Percentiles rank a stretch among this genome's conserved stretches.
Conservation (phyloP, 306 rosid species). For the Cucurbita maxima region DNA sequence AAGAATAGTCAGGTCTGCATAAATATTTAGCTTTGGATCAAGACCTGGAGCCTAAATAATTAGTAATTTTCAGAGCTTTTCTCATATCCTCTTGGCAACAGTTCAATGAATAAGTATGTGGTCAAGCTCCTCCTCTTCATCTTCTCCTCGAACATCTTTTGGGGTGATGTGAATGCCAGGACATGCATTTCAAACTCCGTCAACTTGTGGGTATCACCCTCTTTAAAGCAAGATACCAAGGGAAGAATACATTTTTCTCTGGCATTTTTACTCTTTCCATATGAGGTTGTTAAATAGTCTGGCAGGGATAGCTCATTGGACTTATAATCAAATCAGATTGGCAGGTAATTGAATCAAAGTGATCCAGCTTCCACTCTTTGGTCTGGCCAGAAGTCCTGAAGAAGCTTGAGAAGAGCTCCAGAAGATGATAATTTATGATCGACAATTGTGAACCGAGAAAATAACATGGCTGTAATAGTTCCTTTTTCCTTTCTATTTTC, state of each 20-base stretch:
- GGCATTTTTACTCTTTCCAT: not conserved
- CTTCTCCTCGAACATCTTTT: not conserved
- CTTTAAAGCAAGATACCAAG: not conserved
- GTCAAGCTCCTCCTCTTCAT: not conserved
- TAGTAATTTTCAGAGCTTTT: not conserved
- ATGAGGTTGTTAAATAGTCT: not conserved
- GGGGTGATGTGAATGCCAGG: not conserved
- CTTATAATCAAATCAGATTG: not conserved
- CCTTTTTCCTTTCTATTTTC: too few species aligned
- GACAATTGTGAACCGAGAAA: not conserved
- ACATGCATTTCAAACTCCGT: not conserved
- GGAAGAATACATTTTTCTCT: not conserved
- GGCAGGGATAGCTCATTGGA: not conserved
- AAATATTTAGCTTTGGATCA: not conserved
- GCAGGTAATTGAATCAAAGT: not conserved
- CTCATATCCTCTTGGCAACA: not conserved
- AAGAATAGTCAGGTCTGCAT: not conserved
- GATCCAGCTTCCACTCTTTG: not conserved
- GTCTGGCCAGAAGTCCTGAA: not conserved
- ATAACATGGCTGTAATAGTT: not conserved
- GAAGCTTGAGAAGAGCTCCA: not conserved
- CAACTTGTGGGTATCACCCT: not conserved
- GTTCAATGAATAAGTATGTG: not conserved
- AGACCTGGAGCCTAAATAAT: not conserved
- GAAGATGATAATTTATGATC: not conserved